These are phyloP conservation scores for Neurospora intermedia DNA, from an alignment of 495 filamentous ascomycete genomes.

Conservation along the genomic window DNA sequence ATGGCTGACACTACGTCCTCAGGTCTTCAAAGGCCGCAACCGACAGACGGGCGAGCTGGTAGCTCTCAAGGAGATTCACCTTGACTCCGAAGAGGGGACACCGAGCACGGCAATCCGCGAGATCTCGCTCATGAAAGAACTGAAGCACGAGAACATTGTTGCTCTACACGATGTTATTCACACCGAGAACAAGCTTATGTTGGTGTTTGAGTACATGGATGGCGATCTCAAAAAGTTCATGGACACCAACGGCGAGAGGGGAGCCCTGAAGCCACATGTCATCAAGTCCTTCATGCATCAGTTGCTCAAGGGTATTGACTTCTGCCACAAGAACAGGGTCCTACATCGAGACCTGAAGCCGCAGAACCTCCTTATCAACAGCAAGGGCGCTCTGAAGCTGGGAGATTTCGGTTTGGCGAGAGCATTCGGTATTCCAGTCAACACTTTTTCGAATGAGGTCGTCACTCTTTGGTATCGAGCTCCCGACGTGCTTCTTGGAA, in stretches of 20 bases:
- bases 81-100: constrained; percentile 97
- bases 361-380: constrained; percentile 91
- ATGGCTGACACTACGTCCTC: neutral
- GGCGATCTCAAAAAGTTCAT: constrained; percentile 99
- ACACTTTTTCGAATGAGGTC: constrained; percentile 96
- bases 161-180: constrained; percentile 98
- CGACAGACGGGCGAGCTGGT: constrained; percentile 93
- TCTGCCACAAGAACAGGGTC: constrained; percentile 93
- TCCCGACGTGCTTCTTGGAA: constrained; percentile 84
- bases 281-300: constrained; percentile 99
- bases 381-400: constrained; percentile 83
- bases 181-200: constrained; percentile 98
- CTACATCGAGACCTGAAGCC: constrained; percentile 94
- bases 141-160: constrained; percentile 97
- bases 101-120: constrained; percentile 97
- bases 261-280: constrained; percentile 68
- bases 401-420: constrained; percentile 89
- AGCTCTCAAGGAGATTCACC: constrained; percentile 96
- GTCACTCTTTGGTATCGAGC: constrained; percentile 96
- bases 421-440: constrained; percentile 93
- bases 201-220: constrained; percentile 98
- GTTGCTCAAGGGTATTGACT: constrained; percentile 84
- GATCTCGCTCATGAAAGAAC: constrained; percentile 97
- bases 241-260: constrained; percentile 77
- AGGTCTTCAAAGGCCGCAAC: constrained; percentile 98